These are phyloP conservation scores for Poa annua DNA, from an alignment of 176 grass and related monocot species.

Conservation along the genomic window DNA sequence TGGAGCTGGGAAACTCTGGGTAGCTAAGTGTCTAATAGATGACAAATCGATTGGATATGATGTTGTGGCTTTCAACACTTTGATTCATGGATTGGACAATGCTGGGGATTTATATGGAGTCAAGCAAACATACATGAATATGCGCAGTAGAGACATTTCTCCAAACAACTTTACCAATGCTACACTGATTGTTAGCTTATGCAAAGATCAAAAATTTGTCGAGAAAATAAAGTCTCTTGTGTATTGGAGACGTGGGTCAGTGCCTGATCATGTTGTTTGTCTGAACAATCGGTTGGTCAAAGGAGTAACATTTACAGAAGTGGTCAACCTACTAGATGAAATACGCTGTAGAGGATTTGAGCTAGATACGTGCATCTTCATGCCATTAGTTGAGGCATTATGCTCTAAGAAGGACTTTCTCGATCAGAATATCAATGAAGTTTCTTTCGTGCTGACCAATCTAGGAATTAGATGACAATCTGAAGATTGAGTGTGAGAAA, in stretches of 20 bases:
- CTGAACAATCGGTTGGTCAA: constrained; percentile 66
- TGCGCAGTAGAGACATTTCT: constrained; percentile 46
- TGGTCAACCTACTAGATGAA: constrained; percentile 49
- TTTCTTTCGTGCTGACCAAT: constrained; percentile 52
- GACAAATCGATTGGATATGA: constrained; percentile 46
- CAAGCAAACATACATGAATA: constrained; percentile 36
- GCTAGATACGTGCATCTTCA: constrained; percentile 46
- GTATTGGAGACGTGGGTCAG: constrained; percentile 20
- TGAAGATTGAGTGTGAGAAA: neutral
- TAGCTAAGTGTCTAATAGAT: constrained; percentile 57
- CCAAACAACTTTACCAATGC: constrained; percentile 64
- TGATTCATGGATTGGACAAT: constrained; percentile 68
- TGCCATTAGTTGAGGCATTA: constrained; percentile 55
- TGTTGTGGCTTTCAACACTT: constrained; percentile 73
- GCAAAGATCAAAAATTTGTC: constrained; percentile 45
- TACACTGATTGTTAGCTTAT: constrained; percentile 65
- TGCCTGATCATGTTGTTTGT: constrained; percentile 52
- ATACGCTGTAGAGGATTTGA: constrained; percentile 42
- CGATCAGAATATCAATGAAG: constrained; percentile 39
- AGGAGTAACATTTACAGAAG: constrained; percentile 40
- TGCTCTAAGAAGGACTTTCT: constrained; percentile 54
- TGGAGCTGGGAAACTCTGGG: constrained; percentile 54
- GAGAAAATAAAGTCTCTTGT: constrained; percentile 45
- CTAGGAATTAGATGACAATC: constrained; percentile 51
- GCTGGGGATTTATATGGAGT: constrained; percentile 45